A percentile compares a stretch with the other conserved stretches of the same genome.
These are phyloP conservation scores for Candida boleticola DNA, from an alignment of 805 yeast genomes.

Conservation along the genomic window DNA sequence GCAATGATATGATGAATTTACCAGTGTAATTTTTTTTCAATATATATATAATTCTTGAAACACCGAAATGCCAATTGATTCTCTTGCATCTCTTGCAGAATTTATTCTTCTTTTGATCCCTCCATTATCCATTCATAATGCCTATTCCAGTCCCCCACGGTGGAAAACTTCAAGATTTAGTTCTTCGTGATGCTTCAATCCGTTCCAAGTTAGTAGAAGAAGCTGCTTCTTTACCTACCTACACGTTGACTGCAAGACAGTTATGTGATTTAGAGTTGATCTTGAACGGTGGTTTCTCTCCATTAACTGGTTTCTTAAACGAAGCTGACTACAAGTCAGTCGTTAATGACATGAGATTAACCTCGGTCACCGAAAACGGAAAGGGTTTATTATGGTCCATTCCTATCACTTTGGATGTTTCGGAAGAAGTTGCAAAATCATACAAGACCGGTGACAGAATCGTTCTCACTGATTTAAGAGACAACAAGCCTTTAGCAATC, in stretches of 20 bases:
- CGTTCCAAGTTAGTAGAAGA: conserved; percentile 57
- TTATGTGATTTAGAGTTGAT: conserved; percentile 91
- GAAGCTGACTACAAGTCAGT: conserved; percentile 69
- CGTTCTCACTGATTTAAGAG: conserved; percentile 77
- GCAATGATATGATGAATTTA: conserved; percentile 11
- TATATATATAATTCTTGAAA: neutral
- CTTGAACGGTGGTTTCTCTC: conserved; percentile 93
- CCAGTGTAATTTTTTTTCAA: neutral
- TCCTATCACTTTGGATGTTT: conserved; percentile 86
- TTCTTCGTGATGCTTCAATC: conserved; percentile 72
- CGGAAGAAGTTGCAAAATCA: conserved; percentile 40
- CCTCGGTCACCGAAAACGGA: conserved; percentile 41
- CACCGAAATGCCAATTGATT: too few species aligned
- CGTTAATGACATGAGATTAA: conserved; percentile 65
- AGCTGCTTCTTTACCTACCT: conserved; percentile 38
- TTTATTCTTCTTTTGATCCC: too few species aligned
- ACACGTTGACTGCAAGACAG: conserved; percentile 77
- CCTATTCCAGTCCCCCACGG: conserved; percentile 82
- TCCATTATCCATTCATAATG: conserved; percentile 32
- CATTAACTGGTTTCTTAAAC: conserved; percentile 63
- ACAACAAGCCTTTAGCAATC: conserved; percentile 75
- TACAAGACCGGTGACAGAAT: conserved; percentile 59
- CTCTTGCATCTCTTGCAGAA: too few species aligned
- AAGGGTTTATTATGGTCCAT: conserved; percentile 84
- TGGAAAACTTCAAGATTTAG: conserved; percentile 80